Evolutionary conservation across 2,329 filamentous ascomycete species (phyloP).

Genomic region (Aspergillus chevalieri): DNA sequence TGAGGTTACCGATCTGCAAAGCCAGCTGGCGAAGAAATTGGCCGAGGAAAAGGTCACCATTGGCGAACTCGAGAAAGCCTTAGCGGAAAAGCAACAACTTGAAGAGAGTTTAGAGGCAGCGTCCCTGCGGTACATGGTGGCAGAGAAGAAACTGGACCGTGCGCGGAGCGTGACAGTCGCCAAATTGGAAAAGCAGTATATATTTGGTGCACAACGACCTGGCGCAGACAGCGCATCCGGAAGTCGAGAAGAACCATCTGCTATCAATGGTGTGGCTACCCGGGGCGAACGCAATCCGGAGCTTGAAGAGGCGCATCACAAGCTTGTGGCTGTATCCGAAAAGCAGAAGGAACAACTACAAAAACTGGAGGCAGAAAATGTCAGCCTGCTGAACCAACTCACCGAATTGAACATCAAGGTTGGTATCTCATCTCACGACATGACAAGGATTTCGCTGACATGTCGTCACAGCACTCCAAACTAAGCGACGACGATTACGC

Average conservation of each 20-base stretch:
- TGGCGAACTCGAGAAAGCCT: slow-evolving; percentile 67
- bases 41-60: slow-evolving; percentile 76
- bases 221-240: slow-evolving; percentile 43
- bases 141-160: slow-evolving; percentile 89
- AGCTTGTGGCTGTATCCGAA: slow-evolving; percentile 65
- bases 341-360: slow-evolving; percentile 89
- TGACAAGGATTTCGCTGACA: neutral
- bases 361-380: slow-evolving; percentile 69
- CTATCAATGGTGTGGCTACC: slow-evolving; percentile 50
- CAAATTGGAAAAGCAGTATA: slow-evolving; percentile 84
- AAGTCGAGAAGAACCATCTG: slow-evolving; percentile 46
- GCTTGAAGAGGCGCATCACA: slow-evolving; percentile 68
- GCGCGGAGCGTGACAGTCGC: slow-evolving; percentile 83
- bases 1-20: slow-evolving; percentile 66
- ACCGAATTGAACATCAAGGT: slow-evolving; percentile 61
- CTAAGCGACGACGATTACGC: slow-evolving; percentile 90
- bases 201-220: slow-evolving; percentile 56
- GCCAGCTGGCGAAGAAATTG: slow-evolving; percentile 66
- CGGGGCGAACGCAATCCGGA: slow-evolving; percentile 57
- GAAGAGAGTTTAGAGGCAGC: slow-evolving; percentile 83
- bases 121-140: slow-evolving; percentile 85
- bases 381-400: slow-evolving; percentile 68
- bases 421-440: slow-evolving; percentile 16
- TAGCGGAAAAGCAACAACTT: slow-evolving; percentile 74
- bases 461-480: slow-evolving; percentile 51